Percentiles rank a stretch among this genome's conserved stretches.
phyloP scores from a whole-genome alignment of 768 basidiomycete genomes.

The Amanita subjunquillea region DNA sequence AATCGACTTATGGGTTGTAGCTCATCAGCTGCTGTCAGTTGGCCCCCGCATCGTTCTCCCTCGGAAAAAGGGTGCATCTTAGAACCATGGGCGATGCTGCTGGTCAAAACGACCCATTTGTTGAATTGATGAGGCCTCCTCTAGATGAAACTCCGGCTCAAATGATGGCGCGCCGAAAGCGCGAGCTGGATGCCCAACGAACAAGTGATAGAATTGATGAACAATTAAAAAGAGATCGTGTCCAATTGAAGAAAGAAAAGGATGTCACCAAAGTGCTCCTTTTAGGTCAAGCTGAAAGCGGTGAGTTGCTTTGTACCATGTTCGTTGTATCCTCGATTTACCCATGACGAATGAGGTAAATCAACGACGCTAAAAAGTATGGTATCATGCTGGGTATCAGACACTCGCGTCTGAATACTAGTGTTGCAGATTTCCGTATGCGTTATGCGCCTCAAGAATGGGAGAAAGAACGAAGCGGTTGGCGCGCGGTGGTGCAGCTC shows the following conservation, averaged over 20 bases:
- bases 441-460: constrained; percentile 53
- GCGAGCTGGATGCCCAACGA: constrained; percentile 37
- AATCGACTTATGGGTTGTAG: background rate
- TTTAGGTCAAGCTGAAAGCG: constrained; percentile 59
- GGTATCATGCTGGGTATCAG: constrained; percentile 10
- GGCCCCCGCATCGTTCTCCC: constrained; percentile 8
- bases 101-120: constrained; percentile 31
- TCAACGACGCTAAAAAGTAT: constrained; percentile 60
- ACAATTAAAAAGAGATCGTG: constrained; percentile 38
- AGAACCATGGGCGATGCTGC: constrained; percentile 24
- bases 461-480: constrained; percentile 58
- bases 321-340: background rate
- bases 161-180: constrained; percentile 32
- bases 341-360: constrained; percentile 34
- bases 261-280: constrained; percentile 46
- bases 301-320: constrained; percentile 22
- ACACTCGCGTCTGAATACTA: constrained; percentile 3
- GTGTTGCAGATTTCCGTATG: constrained; percentile 56
- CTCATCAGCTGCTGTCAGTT: constrained; percentile 5
- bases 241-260: constrained; percentile 30
- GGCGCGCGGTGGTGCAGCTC: constrained; percentile 71
- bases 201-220: constrained; percentile 52
- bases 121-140: constrained; percentile 37
- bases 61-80: constrained; percentile 6
- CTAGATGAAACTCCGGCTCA: constrained; percentile 42